Percentiles rank a stretch among this genome's conserved stretches.
phyloP scores from a whole-genome alignment of 2,329 filamentous ascomycete species.

The Ophiostoma triangulosporum region DNA sequence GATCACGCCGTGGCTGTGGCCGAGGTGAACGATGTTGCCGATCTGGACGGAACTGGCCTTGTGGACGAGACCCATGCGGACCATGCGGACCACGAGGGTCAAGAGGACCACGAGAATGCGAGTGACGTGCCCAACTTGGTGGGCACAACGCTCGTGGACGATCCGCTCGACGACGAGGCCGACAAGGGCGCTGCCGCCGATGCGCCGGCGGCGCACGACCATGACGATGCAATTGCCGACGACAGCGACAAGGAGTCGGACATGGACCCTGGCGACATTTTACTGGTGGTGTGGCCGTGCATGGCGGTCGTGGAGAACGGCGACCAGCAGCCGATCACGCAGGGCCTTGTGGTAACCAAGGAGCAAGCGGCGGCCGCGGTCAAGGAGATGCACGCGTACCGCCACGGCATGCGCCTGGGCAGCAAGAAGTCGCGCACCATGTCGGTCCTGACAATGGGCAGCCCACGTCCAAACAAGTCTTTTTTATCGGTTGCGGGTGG shows the following conservation, averaged over 20 bases:
- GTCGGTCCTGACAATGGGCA: constrained; percentile 11
- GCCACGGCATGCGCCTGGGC: background rate
- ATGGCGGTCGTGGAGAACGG: constrained; percentile 23
- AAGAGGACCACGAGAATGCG: background rate
- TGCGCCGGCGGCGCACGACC: background rate
- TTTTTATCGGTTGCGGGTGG: constrained; percentile 11
- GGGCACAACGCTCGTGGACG: background rate
- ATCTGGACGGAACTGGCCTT: background rate
- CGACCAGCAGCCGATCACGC: constrained; percentile 22
- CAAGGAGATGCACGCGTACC: constrained; percentile 7
- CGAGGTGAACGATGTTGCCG: background rate
- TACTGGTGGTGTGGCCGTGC: constrained; percentile 23
- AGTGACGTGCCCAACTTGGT: background rate
- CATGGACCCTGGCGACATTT: constrained; percentile 20
- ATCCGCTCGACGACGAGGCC: background rate
- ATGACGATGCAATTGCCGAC: constrained; percentile 3
- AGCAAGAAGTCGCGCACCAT: constrained; percentile 11
- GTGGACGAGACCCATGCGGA: background rate
- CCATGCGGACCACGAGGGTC: background rate
- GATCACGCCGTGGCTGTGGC: background rate
- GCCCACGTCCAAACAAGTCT: constrained; percentile 5
- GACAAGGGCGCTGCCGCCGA: background rate
- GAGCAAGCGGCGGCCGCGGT: constrained; percentile 17
- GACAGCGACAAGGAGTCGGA: constrained; percentile 11
- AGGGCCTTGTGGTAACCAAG: constrained; percentile 23